Conservation (phyloP, 345 rosid species). For the Populus davidiana region DNA sequence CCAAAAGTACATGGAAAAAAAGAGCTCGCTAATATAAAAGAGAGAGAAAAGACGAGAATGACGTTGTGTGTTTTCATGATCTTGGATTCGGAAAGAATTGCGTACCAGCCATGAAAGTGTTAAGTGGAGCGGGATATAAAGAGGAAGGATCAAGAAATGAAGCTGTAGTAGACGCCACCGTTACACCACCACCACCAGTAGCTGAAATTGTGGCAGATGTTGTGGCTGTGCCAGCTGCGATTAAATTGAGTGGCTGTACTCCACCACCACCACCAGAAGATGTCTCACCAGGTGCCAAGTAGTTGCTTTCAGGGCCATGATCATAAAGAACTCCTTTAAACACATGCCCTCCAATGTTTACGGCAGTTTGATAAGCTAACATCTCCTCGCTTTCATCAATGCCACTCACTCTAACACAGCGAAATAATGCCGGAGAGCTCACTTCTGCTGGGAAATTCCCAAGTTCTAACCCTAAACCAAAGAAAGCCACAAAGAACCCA, state of each 20-base stretch:
- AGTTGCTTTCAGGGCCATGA: slow-evolving; percentile 67
- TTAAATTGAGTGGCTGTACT: slow-evolving; percentile 32
- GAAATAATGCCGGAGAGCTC: slow-evolving; percentile 63
- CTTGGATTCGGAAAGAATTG: slow-evolving; percentile 91
- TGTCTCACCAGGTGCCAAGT: slow-evolving; percentile 44
- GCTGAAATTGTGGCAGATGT: neutral
- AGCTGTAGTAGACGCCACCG: slow-evolving; percentile 27
- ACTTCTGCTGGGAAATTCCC: slow-evolving; percentile 72
- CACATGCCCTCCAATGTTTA: slow-evolving; percentile 80
- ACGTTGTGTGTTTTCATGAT: slow-evolving; percentile 20
- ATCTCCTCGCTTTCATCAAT: slow-evolving; percentile 70
- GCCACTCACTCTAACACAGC: slow-evolving; percentile 69
- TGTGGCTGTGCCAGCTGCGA: slow-evolving; percentile 18
- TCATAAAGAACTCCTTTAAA: slow-evolving; percentile 91
- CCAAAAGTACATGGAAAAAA: neutral
- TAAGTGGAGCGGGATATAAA: slow-evolving; percentile 68
- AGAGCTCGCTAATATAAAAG: neutral
- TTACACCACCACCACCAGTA: slow-evolving; percentile 24
- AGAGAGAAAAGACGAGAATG: neutral
- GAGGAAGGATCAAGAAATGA: slow-evolving; percentile 50
- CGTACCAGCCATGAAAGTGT: slow-evolving; percentile 81
- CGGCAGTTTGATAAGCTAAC: slow-evolving; percentile 80
- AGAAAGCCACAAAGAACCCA: slow-evolving; percentile 1
- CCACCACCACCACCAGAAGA: slow-evolving; percentile 51
- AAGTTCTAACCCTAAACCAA: slow-evolving; percentile 62